Evolutionary conservation across 2,329 filamentous ascomycete species (phyloP).

Genomic region (Fusarium sp.): DNA sequence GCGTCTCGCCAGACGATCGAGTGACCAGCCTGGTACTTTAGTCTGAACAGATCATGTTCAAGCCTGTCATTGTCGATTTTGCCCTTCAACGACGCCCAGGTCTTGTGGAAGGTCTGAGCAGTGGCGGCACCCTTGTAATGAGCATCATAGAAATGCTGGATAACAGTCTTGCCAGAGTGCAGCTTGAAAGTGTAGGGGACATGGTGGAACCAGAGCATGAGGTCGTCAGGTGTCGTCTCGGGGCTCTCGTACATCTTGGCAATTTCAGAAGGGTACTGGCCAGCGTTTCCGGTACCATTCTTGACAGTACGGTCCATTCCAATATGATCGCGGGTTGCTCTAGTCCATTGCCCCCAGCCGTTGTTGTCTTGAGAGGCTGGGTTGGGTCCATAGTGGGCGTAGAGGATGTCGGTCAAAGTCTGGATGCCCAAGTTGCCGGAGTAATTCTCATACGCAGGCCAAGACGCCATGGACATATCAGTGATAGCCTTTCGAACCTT

Average conservation of each 20-base stretch:
- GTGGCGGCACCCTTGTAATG: slow-evolving; percentile 71
- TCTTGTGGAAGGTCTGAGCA: slow-evolving; percentile 67
- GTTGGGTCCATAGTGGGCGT: slow-evolving; percentile 73
- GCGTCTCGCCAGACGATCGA: slow-evolving; percentile 77
- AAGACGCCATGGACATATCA: slow-evolving; percentile 74
- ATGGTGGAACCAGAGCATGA: slow-evolving; percentile 81
- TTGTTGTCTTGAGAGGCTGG: slow-evolving; percentile 75
- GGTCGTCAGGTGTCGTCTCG: slow-evolving; percentile 73
- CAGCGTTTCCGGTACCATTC: slow-evolving; percentile 75
- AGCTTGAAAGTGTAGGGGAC: slow-evolving; percentile 74
- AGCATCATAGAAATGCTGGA: slow-evolving; percentile 74
- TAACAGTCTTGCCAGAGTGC: slow-evolving; percentile 74
- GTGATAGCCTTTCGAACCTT: slow-evolving; percentile 70
- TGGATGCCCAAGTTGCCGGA: slow-evolving; percentile 77
- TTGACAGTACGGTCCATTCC: slow-evolving; percentile 79
- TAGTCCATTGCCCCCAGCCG: slow-evolving; percentile 78
- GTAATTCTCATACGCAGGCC: slow-evolving; percentile 79
- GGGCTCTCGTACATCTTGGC: slow-evolving; percentile 69
- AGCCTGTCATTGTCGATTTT: slow-evolving; percentile 71
- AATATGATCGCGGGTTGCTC: slow-evolving; percentile 69
- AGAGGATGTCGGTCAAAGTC: slow-evolving; percentile 75
- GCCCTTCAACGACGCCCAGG: slow-evolving; percentile 67
- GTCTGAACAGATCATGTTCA: slow-evolving; percentile 68
- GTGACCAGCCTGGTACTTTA: slow-evolving; percentile 76
- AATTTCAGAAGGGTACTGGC: slow-evolving; percentile 74